A percentile compares a stretch with the other conserved stretches of the same genome.
Evolutionary conservation across 768 basidiomycete genomes (phyloP).

Genomic region (Kwoniella sp.): DNA sequence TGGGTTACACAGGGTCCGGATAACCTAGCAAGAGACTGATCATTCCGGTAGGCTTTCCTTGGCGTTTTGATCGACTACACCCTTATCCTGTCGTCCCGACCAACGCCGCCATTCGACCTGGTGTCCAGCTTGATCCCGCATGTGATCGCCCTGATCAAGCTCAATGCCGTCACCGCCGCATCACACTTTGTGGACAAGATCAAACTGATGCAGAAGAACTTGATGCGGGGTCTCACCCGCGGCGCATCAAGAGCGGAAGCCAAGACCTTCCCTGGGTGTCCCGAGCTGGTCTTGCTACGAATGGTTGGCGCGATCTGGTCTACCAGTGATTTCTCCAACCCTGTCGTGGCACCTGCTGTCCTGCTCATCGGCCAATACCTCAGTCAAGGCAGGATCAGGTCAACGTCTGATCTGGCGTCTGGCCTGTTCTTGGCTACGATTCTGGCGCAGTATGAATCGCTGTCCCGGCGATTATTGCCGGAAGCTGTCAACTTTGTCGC

Average conservation of each 20-base stretch:
- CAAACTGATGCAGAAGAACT: slow-evolving; percentile 86
- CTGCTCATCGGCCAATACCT: slow-evolving; percentile 89
- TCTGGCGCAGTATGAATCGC: slow-evolving; percentile 68
- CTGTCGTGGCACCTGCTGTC: slow-evolving; percentile 77
- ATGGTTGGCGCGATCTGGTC: slow-evolving; percentile 81
- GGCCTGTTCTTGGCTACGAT: slow-evolving; percentile 86
- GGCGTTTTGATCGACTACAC: slow-evolving; percentile 82
- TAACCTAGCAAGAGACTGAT: not conserved
- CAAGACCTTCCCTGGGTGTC: slow-evolving; percentile 80
- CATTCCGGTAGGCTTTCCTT: slow-evolving; percentile 52
- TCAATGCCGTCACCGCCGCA: slow-evolving; percentile 76
- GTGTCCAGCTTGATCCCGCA: slow-evolving; percentile 71
- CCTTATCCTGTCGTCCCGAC: slow-evolving; percentile 66
- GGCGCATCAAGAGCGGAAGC: slow-evolving; percentile 61
- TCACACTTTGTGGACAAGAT: slow-evolving; percentile 76
- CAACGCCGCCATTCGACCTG: slow-evolving; percentile 60
- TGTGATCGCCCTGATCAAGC: slow-evolving; percentile 67
- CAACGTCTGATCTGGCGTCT: slow-evolving; percentile 67
- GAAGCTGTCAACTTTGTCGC: slow-evolving; percentile 80
- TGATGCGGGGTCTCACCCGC: slow-evolving; percentile 70
- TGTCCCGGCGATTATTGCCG: slow-evolving; percentile 82
- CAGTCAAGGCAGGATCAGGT: slow-evolving; percentile 72
- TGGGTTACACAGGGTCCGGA: slow-evolving; percentile 48
- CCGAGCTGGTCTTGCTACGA: slow-evolving; percentile 77
- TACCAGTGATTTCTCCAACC: slow-evolving; percentile 88